phyloP scores from a whole-genome alignment of 176 grass and related monocot species.

The Zoysia pacifica region DNA sequence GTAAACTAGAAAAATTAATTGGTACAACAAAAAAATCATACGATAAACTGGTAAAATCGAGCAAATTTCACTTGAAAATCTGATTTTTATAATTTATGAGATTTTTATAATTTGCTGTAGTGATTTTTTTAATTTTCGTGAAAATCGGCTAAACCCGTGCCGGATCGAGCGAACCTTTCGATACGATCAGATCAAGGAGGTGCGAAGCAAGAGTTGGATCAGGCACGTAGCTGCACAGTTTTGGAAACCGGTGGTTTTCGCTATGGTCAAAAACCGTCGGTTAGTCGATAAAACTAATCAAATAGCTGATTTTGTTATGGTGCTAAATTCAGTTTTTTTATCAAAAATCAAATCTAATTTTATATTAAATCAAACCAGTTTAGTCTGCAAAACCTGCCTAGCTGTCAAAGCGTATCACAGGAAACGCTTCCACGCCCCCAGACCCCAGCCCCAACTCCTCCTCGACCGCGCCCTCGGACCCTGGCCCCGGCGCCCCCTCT shows the following conservation, averaged over 20 bases:
- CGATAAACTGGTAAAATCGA: too few relatives aligned
- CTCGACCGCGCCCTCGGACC: neutral
- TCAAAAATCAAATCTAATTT: too few relatives aligned
- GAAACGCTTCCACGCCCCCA: constrained; percentile 22
- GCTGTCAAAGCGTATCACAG: neutral
- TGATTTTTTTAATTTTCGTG: too few relatives aligned
- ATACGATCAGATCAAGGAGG: constrained; percentile 40
- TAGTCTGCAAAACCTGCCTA: neutral
- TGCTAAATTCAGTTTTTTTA: too few relatives aligned
- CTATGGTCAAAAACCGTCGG: constrained; percentile 57
- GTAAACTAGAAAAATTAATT: too few relatives aligned
- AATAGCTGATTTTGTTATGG: too few relatives aligned
- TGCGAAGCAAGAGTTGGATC: constrained; percentile 19
- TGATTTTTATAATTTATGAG: too few relatives aligned
- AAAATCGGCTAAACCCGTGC: constrained; percentile 10
- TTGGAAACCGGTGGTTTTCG: constrained; percentile 37
- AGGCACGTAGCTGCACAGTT: constrained; percentile 34
- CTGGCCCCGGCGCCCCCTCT: constrained; percentile 1
- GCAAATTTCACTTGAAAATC: too few relatives aligned
- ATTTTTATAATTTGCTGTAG: too few relatives aligned
- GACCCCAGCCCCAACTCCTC: constrained; percentile 2
- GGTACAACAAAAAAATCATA: too few relatives aligned
- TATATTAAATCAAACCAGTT: too few relatives aligned
- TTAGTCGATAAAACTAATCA: neutral
- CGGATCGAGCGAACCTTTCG: constrained; percentile 49